These are phyloP conservation scores for Ananas comosus DNA, from an alignment of 176 grass and related monocot species.

Conservation along the genomic window DNA sequence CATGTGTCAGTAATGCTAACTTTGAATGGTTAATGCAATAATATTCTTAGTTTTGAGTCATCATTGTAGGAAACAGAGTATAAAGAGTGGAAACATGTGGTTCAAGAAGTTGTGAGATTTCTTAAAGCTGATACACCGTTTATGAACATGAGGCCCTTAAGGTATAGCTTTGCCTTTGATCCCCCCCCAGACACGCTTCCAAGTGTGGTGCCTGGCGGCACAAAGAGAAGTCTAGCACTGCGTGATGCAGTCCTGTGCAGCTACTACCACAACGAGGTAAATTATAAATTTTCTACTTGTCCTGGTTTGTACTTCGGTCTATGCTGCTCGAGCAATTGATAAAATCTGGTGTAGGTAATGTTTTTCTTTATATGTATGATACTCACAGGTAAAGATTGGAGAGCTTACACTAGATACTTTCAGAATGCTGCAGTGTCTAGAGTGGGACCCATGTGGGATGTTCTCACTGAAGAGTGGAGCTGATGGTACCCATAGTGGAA, in stretches of 20 bases:
- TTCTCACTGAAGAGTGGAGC: neutral
- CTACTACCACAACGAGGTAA: neutral
- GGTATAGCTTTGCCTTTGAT: constrained; percentile 4
- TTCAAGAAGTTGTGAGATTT: neutral
- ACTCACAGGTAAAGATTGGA: neutral
- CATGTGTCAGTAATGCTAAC: neutral
- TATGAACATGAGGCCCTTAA: neutral
- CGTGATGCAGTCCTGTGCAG: neutral
- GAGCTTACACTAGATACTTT: neutral
- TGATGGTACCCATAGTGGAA: neutral
- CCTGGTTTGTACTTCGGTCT: neutral
- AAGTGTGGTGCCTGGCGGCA: neutral
- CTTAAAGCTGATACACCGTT: neutral
- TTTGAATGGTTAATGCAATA: neutral
- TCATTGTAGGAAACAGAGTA: neutral
- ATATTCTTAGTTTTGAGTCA: neutral
- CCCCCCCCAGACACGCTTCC: neutral
- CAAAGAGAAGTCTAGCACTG: neutral
- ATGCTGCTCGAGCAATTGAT: neutral
- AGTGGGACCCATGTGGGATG: neutral
- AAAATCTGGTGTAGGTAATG: neutral
- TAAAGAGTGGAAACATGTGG: neutral
- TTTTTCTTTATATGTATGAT: neutral
- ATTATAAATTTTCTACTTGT: neutral
- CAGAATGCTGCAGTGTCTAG: neutral